Base-by-base conservation (phyloP, 257 asterid species). In the Solanum microdontum region DNA sequence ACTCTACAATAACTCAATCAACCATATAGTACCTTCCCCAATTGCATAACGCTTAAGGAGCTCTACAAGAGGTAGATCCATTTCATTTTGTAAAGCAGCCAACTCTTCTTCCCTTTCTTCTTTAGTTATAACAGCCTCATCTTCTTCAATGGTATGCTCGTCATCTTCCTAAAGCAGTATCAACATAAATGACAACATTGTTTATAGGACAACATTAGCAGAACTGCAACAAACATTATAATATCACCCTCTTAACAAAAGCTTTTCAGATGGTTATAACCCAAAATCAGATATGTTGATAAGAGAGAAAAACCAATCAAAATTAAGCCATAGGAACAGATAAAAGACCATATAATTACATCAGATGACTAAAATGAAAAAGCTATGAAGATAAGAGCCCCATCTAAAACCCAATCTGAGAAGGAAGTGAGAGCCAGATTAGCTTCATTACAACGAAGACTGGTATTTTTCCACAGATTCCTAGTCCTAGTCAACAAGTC, bases 51-150 rank as follows among this genome's bases (percentile, higher is more conserved):
- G 96, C 88, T 91, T 94, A 87, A 97, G 99, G 88, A 97, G 90
- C 92, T 93, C 98, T 64, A 94, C 99, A 85, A 97, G 91, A 79
- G 99, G 99, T 86, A 95, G 91, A 91, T 94, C 98, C 88, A 91
- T 88, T 93, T 97, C 99, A 90, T 89, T 92, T 75, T 91, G 96
- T 88, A 97, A 90, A 82, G 98, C 99, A 66, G 93, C 95, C 80
- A 96, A 88, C 89, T 97, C 99, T 92, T 96, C 99, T 28, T 93
- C 97, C 90, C 99, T 94, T 93, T 97, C 99, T 91, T 96, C 99
- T 90, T 91, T 93, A 87, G 95, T 94, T 90, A 97, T 97, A 88
- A 92, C 91, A 85, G 98, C 97, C 94, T 97, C 99, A 83, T 95
- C 99, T 89, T 92, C 97, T 92, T 96, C 99, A 89, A 97, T 92